These are phyloP conservation scores for Pseudogymnoascus sp. DNA, from an alignment of 2,329 filamentous ascomycete genomes.

Conservation along the genomic window DNA sequence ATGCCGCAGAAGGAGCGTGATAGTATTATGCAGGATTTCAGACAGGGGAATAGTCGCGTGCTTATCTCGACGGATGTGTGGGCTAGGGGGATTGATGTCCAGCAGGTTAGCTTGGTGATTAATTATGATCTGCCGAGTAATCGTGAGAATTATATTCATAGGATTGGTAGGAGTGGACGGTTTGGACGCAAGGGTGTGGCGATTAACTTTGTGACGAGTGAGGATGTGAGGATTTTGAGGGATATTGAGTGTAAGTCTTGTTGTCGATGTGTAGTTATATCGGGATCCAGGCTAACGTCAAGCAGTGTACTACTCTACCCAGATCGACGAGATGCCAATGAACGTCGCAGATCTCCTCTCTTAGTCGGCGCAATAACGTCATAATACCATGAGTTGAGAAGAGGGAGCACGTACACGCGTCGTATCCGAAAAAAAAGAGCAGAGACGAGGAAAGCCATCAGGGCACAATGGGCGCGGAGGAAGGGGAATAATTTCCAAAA, in stretches of 20 bases:
- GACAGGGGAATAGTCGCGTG: constrained; percentile 91
- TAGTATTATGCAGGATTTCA: constrained; percentile 98
- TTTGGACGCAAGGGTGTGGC: constrained; percentile 98
- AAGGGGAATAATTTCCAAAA: constrained; percentile 8
- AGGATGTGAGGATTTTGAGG: constrained; percentile 92
- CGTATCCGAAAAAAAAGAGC: not conserved
- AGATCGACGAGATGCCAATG: constrained; percentile 79
- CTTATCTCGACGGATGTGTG: constrained; percentile 96
- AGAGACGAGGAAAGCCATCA: not conserved
- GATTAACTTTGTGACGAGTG: constrained; percentile 98
- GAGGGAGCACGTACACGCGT: not conserved
- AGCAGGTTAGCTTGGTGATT: constrained; percentile 96
- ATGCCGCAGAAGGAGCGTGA: constrained; percentile 98
- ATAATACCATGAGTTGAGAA: not conserved
- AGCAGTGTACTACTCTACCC: constrained; percentile 61
- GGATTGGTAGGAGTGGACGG: constrained; percentile 88
- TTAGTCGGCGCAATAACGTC: constrained; percentile 13
- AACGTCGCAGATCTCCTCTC: constrained; percentile 44
- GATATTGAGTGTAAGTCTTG: constrained; percentile 77
- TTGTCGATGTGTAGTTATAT: not conserved
- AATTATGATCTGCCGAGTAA: constrained; percentile 98
- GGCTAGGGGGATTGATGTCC: constrained; percentile 97
- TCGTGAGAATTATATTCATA: constrained; percentile 99
- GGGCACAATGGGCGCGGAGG: constrained; percentile 8
- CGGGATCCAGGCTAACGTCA: too few species aligned